Evolutionary conservation across 1,139 yeast genomes (phyloP).

Genomic region (Diutina mesorugosa): DNA sequence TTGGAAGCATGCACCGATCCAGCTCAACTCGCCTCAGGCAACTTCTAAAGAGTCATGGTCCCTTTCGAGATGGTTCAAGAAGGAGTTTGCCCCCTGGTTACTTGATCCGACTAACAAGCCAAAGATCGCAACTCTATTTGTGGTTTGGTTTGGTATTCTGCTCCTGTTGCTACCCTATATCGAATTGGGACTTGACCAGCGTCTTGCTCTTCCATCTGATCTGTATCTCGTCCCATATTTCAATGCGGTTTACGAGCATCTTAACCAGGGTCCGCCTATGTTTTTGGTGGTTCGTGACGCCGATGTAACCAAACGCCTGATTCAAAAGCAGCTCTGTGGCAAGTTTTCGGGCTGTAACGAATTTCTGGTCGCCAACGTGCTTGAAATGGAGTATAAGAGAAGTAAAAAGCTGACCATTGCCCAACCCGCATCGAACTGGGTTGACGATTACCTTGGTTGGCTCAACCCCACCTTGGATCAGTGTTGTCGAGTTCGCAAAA

Average conservation of each 20-base stretch:
- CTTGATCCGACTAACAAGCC: conserved; percentile 35
- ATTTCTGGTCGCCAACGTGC: conserved; percentile 65
- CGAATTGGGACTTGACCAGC: conserved; percentile 75
- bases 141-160: conserved; percentile 54
- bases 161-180: conserved; percentile 57
- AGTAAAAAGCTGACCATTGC: conserved; percentile 49
- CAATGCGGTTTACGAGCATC: conserved; percentile 55
- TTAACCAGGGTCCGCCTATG: conserved; percentile 86
- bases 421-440: conserved; percentile 85
- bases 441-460: conserved; percentile 83
- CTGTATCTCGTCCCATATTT: conserved; percentile 76
- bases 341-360: conserved; percentile 75
- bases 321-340: conserved; percentile 75
- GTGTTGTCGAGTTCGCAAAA: conserved; percentile 63
- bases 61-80: conserved; percentile 14
- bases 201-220: conserved; percentile 72
- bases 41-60: conserved; percentile 12
- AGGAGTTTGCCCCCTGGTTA: conserved; percentile 42
- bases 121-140: conserved; percentile 39
- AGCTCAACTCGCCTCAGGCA: not conserved
- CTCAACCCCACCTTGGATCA: conserved; percentile 76
- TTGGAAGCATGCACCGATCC: conserved; percentile 24
- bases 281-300: conserved; percentile 64
- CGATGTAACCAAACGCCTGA: conserved; percentile 44
- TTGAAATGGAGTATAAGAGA: conserved; percentile 76